A percentile compares a stretch with the other conserved stretches of the same genome.
Evolutionary conservation across 2,329 filamentous ascomycete genomes (phyloP).

Genomic region (Endothia cerciana): DNA sequence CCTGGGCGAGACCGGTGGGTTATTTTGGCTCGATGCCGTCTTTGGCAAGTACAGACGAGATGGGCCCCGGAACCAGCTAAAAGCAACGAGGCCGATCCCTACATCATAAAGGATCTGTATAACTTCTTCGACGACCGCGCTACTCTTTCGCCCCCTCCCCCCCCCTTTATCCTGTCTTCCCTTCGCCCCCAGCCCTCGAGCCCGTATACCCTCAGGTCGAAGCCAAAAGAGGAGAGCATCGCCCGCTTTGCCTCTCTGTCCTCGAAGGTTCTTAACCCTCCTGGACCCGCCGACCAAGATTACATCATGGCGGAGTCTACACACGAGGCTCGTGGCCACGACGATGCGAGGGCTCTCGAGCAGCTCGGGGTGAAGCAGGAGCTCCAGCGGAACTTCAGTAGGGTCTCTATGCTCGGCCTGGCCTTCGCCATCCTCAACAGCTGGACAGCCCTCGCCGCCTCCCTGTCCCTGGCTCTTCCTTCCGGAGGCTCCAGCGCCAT

Average conservation of each 20-base stretch:
- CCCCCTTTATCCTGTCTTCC: background rate
- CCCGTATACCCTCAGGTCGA: background rate
- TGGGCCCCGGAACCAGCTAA: conserved; percentile 10
- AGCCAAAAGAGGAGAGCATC: background rate
- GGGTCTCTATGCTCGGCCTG: conserved; percentile 51
- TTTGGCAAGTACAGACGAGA: conserved; percentile 30
- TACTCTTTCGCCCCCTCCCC: background rate
- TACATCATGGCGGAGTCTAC: conserved; percentile 19
- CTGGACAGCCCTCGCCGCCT: conserved; percentile 54
- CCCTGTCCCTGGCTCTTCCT: conserved; percentile 58
- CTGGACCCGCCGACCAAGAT: background rate
- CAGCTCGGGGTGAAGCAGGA: conserved; percentile 53
- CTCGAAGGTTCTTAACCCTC: too few relatives aligned
- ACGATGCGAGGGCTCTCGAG: conserved; percentile 46
- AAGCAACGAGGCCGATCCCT: conserved; percentile 23
- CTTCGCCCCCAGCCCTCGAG: background rate
- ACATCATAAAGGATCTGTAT: conserved; percentile 21
- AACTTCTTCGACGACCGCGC: background rate
- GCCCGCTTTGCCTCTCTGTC: background rate
- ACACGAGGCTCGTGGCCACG: conserved; percentile 16
- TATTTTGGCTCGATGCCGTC: conserved; percentile 8
- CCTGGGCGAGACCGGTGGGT: background rate
- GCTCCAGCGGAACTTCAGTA: conserved; percentile 54
- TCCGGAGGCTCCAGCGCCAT: conserved; percentile 71
- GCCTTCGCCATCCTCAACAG: conserved; percentile 55